Evolutionary conservation across 2,329 filamentous ascomycete genomes (phyloP).

Genomic region (Orbilia quercus): DNA sequence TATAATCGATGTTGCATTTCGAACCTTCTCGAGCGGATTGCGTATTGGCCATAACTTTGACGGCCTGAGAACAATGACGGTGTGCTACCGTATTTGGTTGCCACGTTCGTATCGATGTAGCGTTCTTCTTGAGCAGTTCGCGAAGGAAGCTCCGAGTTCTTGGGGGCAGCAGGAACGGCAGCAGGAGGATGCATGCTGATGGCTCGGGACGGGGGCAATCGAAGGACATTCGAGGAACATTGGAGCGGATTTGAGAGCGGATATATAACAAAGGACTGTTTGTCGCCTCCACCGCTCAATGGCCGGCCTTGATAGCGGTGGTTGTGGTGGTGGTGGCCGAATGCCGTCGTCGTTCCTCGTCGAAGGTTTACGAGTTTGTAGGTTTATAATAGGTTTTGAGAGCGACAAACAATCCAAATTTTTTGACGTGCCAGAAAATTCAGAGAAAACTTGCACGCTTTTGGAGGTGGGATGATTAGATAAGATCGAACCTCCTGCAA

Average conservation of each 20-base stretch:
- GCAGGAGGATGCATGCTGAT: conserved; percentile 51
- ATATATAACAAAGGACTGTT: neutral
- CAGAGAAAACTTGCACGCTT: conserved; percentile 14
- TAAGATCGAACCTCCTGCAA: conserved; percentile 50
- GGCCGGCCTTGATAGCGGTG: conserved; percentile 7
- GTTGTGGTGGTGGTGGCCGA: neutral
- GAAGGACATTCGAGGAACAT: conserved; percentile 56
- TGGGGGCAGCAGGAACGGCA: conserved; percentile 52
- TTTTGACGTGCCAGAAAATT: conserved; percentile 24
- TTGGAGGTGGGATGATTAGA: conserved; percentile 50
- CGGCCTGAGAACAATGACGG: neutral
- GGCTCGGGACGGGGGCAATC: conserved; percentile 42
- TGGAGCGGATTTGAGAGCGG: conserved; percentile 35
- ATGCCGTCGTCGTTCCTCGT: neutral
- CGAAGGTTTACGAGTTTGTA: neutral
- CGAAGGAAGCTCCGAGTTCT: conserved; percentile 45
- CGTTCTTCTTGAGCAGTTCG: conserved; percentile 42
- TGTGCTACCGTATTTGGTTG: conserved; percentile 37
- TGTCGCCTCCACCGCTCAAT: conserved; percentile 3
- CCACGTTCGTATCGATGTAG: neutral
- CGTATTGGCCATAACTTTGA: neutral
- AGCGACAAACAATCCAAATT: conserved; percentile 14
- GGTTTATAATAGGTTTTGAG: conserved; percentile 7
- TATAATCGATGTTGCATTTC: neutral
- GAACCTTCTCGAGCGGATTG: neutral